Evolutionary conservation across 805 yeast species (phyloP), one percentile per base, ranked within the genome.

Genomic region (Pichia sporocuriosa): DNA sequence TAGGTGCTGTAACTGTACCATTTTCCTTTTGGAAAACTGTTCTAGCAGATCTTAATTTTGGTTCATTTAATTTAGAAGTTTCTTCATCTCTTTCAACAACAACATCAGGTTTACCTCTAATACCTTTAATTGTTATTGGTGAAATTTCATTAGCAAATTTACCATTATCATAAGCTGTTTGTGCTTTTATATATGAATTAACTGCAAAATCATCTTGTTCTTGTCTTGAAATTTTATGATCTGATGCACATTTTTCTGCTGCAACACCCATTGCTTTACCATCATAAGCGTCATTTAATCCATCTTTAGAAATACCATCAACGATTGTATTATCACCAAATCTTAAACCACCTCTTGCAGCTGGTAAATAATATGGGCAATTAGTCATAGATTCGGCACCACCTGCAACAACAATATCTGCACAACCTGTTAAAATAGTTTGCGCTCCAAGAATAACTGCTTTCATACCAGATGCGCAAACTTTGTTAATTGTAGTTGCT

Each of bases 331-430:
- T 66, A 50, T 85, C 90, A 55, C 99, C 98, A 58, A 79, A 93
- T 70, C 90, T 84, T 54, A 87, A 80, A 54, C 97, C 97, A 35
- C 70, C 58, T 69, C 99, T 84, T 32, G 93, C 88, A 44, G 78
- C 61, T 44, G 95, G 93, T 43, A 86, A 59, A 62, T 90, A 90
- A 73, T 89, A 90, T 41, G 98, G 98, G 27, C 89, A 77, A 62
- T 93, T 90, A 46, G 96, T 72, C 98, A 93, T 90, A 44, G 95
- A 83, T 69, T 93, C 98, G 53, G 96, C 93, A 60, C 98, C 98
- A 53, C 97, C 98, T 26, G 93, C 94, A 51, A 93, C 84, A 35
- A 93, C 93, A 46, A 93, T 81, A 58, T 89, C 96, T 43, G 96
- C 95, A 49, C 74, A 71, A 41, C 97, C 97, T 51, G 93, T 75